A percentile compares a stretch with the other conserved stretches of the same genome.
phyloP scores from a whole-genome alignment of 768 basidiomycete genomes.

The Tylopilus subfusipes region DNA sequence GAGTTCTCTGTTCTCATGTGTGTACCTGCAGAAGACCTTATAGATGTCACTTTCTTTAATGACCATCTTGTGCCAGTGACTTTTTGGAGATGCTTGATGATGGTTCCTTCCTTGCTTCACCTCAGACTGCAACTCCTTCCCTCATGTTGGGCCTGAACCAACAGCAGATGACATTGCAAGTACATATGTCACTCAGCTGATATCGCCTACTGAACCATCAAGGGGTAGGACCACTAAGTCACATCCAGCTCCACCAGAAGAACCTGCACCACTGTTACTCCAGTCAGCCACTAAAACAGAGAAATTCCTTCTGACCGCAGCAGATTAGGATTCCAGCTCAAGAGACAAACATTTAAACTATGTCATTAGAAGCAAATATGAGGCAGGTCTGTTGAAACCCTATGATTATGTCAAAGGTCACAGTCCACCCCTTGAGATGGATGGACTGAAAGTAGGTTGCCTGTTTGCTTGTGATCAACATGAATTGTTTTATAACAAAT shows the following conservation, averaged over 20 bases:
- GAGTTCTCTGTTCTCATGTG: slow-evolving; percentile 82
- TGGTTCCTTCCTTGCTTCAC: slow-evolving; percentile 70
- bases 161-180: slow-evolving; percentile 5
- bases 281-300: slow-evolving; percentile 81
- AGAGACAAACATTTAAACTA: slow-evolving; percentile 85
- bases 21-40: slow-evolving; percentile 14
- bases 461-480: not conserved
- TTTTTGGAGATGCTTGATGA: slow-evolving; percentile 88
- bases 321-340: slow-evolving; percentile 89
- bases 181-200: slow-evolving; percentile 16
- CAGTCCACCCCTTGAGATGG: slow-evolving; percentile 83
- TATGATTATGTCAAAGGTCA: slow-evolving; percentile 98
- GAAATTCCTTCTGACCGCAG: slow-evolving; percentile 86
- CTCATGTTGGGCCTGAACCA: slow-evolving; percentile 39
- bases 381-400: slow-evolving; percentile 90
- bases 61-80: slow-evolving; percentile 46
- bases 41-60: not conserved
- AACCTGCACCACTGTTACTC: slow-evolving; percentile 50
- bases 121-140: slow-evolving; percentile 45
- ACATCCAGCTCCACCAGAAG: slow-evolving; percentile 31
- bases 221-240: slow-evolving; percentile 22
- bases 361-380: slow-evolving; percentile 95
- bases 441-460: slow-evolving; percentile 83
- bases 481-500: not conserved
- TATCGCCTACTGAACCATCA: slow-evolving; percentile 19